Evolutionary conservation across 2,329 filamentous ascomycete genomes (phyloP).

Genomic region (Didymella segeticola): DNA sequence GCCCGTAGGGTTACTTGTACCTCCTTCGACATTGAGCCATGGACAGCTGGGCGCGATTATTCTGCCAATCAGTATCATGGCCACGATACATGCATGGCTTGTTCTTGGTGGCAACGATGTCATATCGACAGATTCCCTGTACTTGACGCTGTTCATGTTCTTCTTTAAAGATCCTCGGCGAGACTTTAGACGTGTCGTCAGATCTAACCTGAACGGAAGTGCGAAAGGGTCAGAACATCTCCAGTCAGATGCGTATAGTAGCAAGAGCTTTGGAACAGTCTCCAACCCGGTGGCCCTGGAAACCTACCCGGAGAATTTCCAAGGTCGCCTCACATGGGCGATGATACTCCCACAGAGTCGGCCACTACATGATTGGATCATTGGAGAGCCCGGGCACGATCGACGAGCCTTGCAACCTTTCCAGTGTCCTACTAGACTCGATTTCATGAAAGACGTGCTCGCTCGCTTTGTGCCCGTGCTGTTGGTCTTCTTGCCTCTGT

Average conservation of each 20-base stretch:
- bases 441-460: not conserved
- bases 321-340: conserved; percentile 12
- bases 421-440: not conserved
- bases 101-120: conserved; percentile 12
- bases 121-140: conserved; percentile 13
- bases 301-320: conserved; percentile 4
- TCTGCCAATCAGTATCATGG: conserved; percentile 7
- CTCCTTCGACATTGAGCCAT: conserved; percentile 8
- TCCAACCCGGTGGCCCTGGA: not conserved
- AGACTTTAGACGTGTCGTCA: conserved; percentile 10
- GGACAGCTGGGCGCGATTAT: conserved; percentile 7
- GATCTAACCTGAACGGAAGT: not conserved
- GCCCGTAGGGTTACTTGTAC: conserved; percentile 14
- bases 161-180: conserved; percentile 15
- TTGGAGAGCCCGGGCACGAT: conserved; percentile 8
- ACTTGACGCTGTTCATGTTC: conserved; percentile 16
- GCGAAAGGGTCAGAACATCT: not conserved
- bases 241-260: not conserved
- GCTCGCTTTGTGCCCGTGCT: conserved; percentile 8
- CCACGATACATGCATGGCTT: conserved; percentile 14
- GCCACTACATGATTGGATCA: conserved; percentile 17
- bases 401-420: not conserved
- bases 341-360: conserved; percentile 11
- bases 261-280: not conserved
- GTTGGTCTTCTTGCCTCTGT: conserved; percentile 10